Evolutionary conservation across 2,329 filamentous ascomycete genomes (phyloP), one percentile per base, ranked within the genome.

Genomic region (Acrocalymma vagum): DNA sequence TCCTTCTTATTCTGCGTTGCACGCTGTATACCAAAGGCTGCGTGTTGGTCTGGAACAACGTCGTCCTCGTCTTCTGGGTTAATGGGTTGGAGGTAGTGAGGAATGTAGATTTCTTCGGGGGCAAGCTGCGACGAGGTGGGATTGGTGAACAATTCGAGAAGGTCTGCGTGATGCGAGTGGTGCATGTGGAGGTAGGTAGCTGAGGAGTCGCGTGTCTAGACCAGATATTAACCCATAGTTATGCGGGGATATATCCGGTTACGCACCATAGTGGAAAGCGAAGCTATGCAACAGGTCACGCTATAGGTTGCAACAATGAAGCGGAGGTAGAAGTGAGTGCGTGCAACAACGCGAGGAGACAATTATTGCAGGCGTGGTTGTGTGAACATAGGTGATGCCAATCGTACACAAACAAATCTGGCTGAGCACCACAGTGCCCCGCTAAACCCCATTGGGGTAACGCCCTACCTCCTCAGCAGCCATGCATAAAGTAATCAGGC

Each of bases 61-160:
- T 94, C 89, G 63, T 94, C 90, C 71, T 94, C 88, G 66, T 94
- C 89, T 69, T 94, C 89, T 0, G 90, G 89, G 65, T 94, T 93
- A 62, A 91, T 79, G 26, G 89, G 90, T 66, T 90, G 88, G 64
- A 91, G 83, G 48, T 90, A 83, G 6, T 84, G 83, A 22, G 87
- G 83, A n/a, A 95, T 87, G 69, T 88, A 88, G 64, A 94, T 88
- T 41, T 92, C 87, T 72, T 94, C 89, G 47, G 72, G 67, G 5
- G 58, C 38, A 16, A 69, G 60, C 13, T 60, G 52, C 1, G 55
- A 65, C 3, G 46, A 59, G 8, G 55, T 61, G 6, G 60, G 52
- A 48, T 71, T 61, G 5, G 72, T 76, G 63, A 78, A 78, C 49
- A 74, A 73, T 56, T 93, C 89, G 55, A 92, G 87, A 48, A 91